Conservation (phyloP, 257 asterid genomes). For the Solanum gracilifrons region DNA sequence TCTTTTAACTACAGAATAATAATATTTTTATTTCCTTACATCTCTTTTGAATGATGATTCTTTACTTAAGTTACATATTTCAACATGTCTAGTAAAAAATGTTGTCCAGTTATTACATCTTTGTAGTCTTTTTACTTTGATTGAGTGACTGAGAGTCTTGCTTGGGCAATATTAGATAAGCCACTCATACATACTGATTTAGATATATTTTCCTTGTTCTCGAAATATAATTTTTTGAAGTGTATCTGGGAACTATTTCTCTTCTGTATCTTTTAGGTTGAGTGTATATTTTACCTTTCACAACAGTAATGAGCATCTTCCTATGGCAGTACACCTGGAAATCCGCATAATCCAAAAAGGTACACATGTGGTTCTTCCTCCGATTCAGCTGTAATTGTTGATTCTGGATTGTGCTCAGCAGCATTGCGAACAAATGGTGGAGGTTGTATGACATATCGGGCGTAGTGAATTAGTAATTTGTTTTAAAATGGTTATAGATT, state of each 20-base stretch:
- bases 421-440: slow-evolving; percentile 99
- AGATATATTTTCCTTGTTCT: not conserved
- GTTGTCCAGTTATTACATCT: not conserved
- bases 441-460: slow-evolving; percentile 49
- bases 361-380: slow-evolving; percentile 98
- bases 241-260: not conserved
- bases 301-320: not conserved
- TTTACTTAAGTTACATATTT: not conserved
- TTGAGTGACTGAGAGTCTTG: not conserved
- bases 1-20: not conserved
- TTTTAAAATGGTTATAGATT: not conserved
- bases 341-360: slow-evolving; percentile 87
- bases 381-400: slow-evolving; percentile 91
- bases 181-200: not conserved
- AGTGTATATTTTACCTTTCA: not conserved
- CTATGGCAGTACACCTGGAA: slow-evolving; percentile 70
- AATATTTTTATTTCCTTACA: not conserved
- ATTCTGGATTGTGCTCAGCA: slow-evolving; percentile 90
- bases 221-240: not conserved
- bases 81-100: not conserved
- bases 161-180: not conserved
- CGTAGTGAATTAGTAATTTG: slow-evolving; percentile 1
- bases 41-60: not conserved
- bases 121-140: not conserved
- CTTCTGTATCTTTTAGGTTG: not conserved